Percentiles rank a stretch among this genome's conserved stretches.
Evolutionary conservation across 2,329 filamentous ascomycete species (phyloP).

Genomic region (Colletotrichum viniferum): DNA sequence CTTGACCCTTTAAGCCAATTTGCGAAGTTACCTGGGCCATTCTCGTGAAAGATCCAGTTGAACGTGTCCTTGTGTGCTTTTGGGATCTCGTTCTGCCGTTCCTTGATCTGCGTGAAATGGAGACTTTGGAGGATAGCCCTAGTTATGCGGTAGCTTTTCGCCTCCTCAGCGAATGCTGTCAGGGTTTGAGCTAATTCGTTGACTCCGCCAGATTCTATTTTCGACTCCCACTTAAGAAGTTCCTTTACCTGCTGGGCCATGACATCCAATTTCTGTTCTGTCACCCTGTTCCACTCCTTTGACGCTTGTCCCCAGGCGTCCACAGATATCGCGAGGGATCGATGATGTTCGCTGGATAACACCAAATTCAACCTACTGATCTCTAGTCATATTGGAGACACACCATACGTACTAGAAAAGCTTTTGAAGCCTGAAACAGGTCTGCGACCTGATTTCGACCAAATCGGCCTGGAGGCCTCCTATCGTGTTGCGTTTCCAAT

Average conservation of each 20-base stretch:
- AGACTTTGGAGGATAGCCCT: neutral
- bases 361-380: no score
- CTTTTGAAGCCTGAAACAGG: neutral
- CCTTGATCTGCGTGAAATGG: neutral
- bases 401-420: neutral
- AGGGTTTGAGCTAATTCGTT: rapidly evolving
- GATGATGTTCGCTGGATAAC: neutral
- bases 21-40: conserved; percentile 20
- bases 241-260: neutral
- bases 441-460: neutral
- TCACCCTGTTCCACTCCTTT: rapidly evolving
- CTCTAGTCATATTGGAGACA: no score
- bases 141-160: neutral
- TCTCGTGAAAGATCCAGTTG: conserved; percentile 38
- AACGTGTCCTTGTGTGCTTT: conserved; percentile 37
- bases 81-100: conserved; percentile 30
- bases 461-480: neutral
- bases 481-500: neutral
- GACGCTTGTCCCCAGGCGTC: neutral
- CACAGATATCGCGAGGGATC: rapidly evolving
- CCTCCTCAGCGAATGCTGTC: neutral
- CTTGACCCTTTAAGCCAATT: conserved; percentile 30
- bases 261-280: rapidly evolving
- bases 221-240: rapidly evolving
- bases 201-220: neutral